Percentiles rank a stretch among this genome's conserved stretches.
Conservation (phyloP, 345 rosid genomes). For the Eucalyptus sp. region DNA sequence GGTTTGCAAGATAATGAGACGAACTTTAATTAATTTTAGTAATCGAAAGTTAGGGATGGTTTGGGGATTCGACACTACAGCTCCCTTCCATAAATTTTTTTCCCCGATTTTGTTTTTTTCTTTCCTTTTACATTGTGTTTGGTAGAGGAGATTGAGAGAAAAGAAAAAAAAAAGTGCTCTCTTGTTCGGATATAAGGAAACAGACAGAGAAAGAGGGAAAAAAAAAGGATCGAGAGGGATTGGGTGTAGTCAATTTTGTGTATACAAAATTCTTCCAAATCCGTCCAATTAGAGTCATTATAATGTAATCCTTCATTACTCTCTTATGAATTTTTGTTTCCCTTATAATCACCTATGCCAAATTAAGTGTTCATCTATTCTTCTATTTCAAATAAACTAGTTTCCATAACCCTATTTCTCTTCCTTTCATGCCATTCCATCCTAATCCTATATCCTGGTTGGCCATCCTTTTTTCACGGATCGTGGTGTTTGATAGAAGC, state of each 20-base stretch:
- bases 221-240: not conserved
- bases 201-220: no score
- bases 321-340: not conserved
- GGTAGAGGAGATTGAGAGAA: no score
- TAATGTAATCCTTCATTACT: not conserved
- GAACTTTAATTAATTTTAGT: no score
- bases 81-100: no score
- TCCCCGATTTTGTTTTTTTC: no score
- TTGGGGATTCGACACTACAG: no score
- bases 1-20: no score
- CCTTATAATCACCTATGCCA: not conserved
- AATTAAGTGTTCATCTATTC: not conserved
- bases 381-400: no score
- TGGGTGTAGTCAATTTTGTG: no score
- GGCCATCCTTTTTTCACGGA: not conserved
- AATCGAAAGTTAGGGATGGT: no score
- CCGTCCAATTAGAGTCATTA: not conserved
- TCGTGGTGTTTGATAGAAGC: not conserved
- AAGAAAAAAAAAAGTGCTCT: no score
- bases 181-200: fast-evolving
- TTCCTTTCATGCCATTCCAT: not conserved
- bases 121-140: no score
- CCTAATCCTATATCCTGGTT: not conserved
- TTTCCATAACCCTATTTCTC: not conserved
- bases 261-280: not conserved